Evolutionary conservation across 1,284 basidiomycete species (phyloP).

Genomic region (Mixia osmundae): DNA sequence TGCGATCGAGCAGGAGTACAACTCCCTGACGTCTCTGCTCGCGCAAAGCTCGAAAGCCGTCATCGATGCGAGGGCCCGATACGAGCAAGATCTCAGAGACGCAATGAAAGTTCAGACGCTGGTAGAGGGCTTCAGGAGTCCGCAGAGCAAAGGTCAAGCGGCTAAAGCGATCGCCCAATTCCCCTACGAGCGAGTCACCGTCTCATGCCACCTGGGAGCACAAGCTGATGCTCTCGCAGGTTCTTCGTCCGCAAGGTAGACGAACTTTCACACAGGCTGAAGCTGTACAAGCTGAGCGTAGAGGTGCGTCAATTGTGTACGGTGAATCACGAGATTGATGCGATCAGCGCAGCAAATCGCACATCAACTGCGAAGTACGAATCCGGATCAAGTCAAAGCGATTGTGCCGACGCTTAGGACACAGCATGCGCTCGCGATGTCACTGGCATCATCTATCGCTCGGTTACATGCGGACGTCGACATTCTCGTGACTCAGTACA

Average conservation of each 20-base stretch:
- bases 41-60: conserved; percentile 5
- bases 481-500: conserved; percentile 15
- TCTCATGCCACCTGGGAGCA: neutral
- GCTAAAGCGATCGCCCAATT: conserved; percentile 52
- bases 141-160: conserved; percentile 38
- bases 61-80: conserved; percentile 10
- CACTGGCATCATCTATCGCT: conserved; percentile 14
- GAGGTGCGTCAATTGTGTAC: conserved; percentile 30
- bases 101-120: conserved; percentile 36
- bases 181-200: conserved; percentile 41
- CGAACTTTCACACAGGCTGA: conserved; percentile 42
- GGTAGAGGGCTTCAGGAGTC: conserved; percentile 45
- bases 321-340: neutral
- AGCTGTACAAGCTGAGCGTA: conserved; percentile 51
- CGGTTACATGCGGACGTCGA: conserved; percentile 12
- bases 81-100: conserved; percentile 10
- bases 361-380: conserved; percentile 3
- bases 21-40: conserved; percentile 7
- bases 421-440: conserved; percentile 14
- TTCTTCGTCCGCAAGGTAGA: conserved; percentile 46
- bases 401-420: conserved; percentile 14
- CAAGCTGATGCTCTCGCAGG: conserved; percentile 22
- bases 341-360: conserved; percentile 3
- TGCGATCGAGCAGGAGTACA: conserved; percentile 8
- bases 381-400: conserved; percentile 10